Conservation (phyloP, 1,139 yeast genomes). For the Pichia sp. region DNA sequence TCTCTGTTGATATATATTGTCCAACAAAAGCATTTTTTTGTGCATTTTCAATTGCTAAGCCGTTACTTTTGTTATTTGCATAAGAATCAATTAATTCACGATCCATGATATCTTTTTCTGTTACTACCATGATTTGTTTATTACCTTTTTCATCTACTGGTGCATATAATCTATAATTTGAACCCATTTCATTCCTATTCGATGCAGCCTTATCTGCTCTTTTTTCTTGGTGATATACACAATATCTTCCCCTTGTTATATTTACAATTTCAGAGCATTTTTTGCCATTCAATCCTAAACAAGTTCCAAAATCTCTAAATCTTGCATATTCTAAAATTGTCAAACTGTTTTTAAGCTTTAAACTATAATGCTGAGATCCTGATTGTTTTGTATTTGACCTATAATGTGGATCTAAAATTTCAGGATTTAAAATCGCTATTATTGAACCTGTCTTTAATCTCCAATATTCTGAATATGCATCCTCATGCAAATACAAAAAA, state of each 20-base stretch:
- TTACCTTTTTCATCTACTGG: constrained; percentile 36
- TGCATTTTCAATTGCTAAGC: constrained; percentile 9
- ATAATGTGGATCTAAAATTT: constrained; percentile 28
- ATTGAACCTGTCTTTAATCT: constrained; percentile 70
- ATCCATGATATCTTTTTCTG: constrained; percentile 8
- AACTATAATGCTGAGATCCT: constrained; percentile 43
- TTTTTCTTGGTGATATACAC: constrained; percentile 67
- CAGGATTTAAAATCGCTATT: constrained; percentile 71
- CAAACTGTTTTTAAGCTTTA: constrained; percentile 49
- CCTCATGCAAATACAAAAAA: constrained; percentile 48
- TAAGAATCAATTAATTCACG: constrained; percentile 12
- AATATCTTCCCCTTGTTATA: constrained; percentile 43
- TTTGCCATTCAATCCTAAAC: constrained; percentile 45
- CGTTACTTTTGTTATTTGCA: constrained; percentile 9
- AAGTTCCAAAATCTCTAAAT: constrained; percentile 63
- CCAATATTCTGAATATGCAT: constrained; percentile 65
- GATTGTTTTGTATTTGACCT: not conserved
- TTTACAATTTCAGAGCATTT: constrained; percentile 52
- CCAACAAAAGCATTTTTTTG: constrained; percentile 6
- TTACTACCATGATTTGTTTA: constrained; percentile 32
- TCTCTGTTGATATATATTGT: not conserved
- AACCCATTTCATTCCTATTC: constrained; percentile 69
- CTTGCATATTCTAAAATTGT: constrained; percentile 48
- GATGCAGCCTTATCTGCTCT: constrained; percentile 48
- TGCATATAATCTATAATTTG: constrained; percentile 43